Percentiles rank a stretch among this genome's conserved stretches.
Evolutionary conservation across 306 rosid genomes (phyloP).

Genomic region (Acacia confusa): DNA sequence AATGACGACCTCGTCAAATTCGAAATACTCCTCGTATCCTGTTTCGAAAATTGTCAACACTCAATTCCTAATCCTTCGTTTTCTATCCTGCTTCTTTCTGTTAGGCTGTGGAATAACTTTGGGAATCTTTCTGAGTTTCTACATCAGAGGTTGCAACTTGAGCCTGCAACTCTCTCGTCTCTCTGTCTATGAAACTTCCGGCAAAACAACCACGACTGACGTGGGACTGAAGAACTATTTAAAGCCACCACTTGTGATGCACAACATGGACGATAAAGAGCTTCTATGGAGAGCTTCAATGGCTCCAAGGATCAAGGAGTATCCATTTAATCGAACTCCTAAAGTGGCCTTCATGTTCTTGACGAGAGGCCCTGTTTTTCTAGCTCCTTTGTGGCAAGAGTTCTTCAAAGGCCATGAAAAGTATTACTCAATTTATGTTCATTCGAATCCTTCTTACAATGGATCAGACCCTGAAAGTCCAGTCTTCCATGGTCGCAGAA

Average conservation of each 20-base stretch:
- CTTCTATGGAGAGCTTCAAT: slow-evolving; percentile 86
- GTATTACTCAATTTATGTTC: slow-evolving; percentile 73
- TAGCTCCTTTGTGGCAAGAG: slow-evolving; percentile 83
- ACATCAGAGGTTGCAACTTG: slow-evolving; percentile 48
- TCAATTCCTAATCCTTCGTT: slow-evolving; percentile 43
- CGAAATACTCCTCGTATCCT: slow-evolving; percentile 37
- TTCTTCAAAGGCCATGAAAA: slow-evolving; percentile 79
- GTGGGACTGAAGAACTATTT: slow-evolving; percentile 54
- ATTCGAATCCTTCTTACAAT: slow-evolving; percentile 76
- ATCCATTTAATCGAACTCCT: slow-evolving; percentile 62
- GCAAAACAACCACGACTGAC: no score
- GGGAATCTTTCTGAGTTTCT: slow-evolving; percentile 52
- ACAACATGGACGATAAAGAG: slow-evolving; percentile 72
- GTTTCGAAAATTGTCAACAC: slow-evolving; percentile 41
- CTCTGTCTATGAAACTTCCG: slow-evolving; percentile 34
- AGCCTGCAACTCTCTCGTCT: slow-evolving; percentile 61
- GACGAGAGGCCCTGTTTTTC: slow-evolving; percentile 65
- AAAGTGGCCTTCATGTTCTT: slow-evolving; percentile 90
- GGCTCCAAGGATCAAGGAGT: slow-evolving; percentile 45
- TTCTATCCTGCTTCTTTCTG: slow-evolving; percentile 45
- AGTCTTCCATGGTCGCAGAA: slow-evolving; percentile 59
- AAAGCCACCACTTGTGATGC: slow-evolving; percentile 49
- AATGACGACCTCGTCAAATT: slow-evolving; percentile 47
- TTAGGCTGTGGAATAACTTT: slow-evolving; percentile 61
- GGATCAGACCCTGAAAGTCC: slow-evolving; percentile 56